Evolutionary conservation across 441 rosid species (phyloP), one percentile per base, ranked within the genome.

Genomic region (Aleurites moluccanus): DNA sequence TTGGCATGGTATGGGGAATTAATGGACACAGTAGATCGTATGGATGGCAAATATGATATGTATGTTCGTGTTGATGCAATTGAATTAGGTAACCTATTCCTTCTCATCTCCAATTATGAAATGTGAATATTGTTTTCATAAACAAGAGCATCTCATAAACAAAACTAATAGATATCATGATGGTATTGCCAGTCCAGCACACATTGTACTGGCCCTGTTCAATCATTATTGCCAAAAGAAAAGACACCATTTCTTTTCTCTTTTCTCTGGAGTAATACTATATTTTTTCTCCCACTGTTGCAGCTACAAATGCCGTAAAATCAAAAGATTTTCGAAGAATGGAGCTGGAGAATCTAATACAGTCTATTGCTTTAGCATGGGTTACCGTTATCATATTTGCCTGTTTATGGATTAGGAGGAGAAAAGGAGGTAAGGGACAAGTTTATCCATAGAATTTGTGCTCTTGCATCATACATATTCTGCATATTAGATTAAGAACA

Each of bases 1-100:
- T 53, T 75, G 52, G 45, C 67, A 33, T 81, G 80, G 82, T 64
- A 75, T 35, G 79, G 79, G 23, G 80, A 81, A 2, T 27, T 80
- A 18, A 20, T 69, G 23, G 78, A 77, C 47, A 52, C 30, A 4
- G 21, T 68, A 23, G 50, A 57, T 10, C 40, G 8, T 44, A 8
- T 1, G 3, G 56, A 20, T 2, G 21, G 16, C 4, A 57, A 60
- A 10, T 30, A n/a, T 15, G 74, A 79, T 59, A 0, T 72, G 20
- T 55, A 72, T 50, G 44, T 79, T 52, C 73, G 82, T 5, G 82
- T 75, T 3, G 78, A 79, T 65, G 78, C 82, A 18, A 15, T 52
- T 25, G 79, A 79, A 38, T 44, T 74, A 65, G 79, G 79, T 79
- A 79, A 3, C 25, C 1, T 7, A 14, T 49, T 50, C 1, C 13